These are phyloP conservation scores for Suhomyces pyralidae DNA, from an alignment of 805 yeast species.

Conservation along the genomic window DNA sequence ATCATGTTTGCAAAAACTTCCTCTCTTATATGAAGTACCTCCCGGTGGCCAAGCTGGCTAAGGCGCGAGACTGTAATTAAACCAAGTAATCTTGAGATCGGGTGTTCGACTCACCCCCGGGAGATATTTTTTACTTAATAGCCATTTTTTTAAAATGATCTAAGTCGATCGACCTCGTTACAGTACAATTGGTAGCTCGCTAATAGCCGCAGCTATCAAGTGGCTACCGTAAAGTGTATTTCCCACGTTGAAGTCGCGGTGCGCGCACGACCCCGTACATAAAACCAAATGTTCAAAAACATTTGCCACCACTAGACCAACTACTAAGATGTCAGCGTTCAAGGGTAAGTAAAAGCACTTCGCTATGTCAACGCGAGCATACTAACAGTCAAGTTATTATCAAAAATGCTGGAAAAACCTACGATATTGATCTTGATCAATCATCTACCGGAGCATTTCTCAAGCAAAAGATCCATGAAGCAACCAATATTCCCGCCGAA, in stretches of 20 bases:
- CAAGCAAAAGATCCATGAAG: slow-evolving; percentile 65
- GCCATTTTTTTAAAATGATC: not conserved
- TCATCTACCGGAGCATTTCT: slow-evolving; percentile 57
- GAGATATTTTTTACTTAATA: slow-evolving; percentile 35
- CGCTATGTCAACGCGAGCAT: not conserved
- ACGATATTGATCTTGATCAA: slow-evolving; percentile 44
- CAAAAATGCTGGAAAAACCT: slow-evolving; percentile 43
- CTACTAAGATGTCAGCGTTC: not conserved
- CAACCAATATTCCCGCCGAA: slow-evolving; percentile 80
- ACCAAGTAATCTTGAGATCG: slow-evolving; percentile 44
- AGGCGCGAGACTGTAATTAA: slow-evolving; percentile 48
- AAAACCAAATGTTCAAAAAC: not conserved
- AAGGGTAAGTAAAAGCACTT: not conserved
- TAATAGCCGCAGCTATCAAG: not conserved
- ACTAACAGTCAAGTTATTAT: slow-evolving; percentile 20
- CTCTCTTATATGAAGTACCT: slow-evolving; percentile 12
- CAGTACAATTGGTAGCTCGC: no score
- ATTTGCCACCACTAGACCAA: not conserved
- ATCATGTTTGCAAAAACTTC: no score
- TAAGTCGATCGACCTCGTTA: not conserved
- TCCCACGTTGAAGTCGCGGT: not conserved
- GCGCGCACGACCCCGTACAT: not conserved
- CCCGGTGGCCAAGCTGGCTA: slow-evolving; percentile 51
- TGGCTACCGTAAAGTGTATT: not conserved
- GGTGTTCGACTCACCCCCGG: slow-evolving; percentile 51